Evolutionary conservation across 2,329 filamentous ascomycete genomes (phyloP), one percentile per base, ranked within the genome.

Genomic region (Rhynchosporium agropyri): DNA sequence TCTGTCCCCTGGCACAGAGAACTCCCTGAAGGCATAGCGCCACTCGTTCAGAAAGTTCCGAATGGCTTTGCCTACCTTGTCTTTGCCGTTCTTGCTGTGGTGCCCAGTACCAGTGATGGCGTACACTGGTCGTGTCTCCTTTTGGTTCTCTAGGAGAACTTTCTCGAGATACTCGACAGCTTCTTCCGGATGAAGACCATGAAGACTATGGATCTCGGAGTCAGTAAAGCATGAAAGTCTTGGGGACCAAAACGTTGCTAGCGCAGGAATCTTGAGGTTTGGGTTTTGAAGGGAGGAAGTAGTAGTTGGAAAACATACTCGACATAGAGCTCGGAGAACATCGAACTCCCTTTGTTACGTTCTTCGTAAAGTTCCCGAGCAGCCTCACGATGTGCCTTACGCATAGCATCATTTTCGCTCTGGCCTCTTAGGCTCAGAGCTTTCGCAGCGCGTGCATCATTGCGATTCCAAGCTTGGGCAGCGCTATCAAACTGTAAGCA

Each of bases 141-240:
- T 83, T 68, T 83, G 84, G 73, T 97, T 95, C 73, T 96, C 91
- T 65, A 93, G 81, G 28, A 99, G 86, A 45, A 96, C 90, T 67
- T 89, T 89, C 76, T 95, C 92, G 3, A 99, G 84, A 72, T 98
- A 98, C 68, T 95, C 91, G 46, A 98, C 92, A 4, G 94, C 95
- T 79, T 99, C 95, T 73, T 98, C 94, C 0, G 95, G 92, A 73
- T 98, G 95, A n/a, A 99, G 84, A n/a, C 95, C 95, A 76, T 99
- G 95, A 38, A 99, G 81, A 77, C 33, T 36, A 36, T 5, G 5
- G 33, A 36, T 36, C 6, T 10, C 33, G 6, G 5, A 6, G 6
- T 36, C 9, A 36, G 33, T 36, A 36, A 36, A 36, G 33, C 5
- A 36, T 36, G 33, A 36, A 36, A 10, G 33, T 36, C 20, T 20